A percentile compares a stretch with the other conserved stretches of the same genome.
These are phyloP conservation scores for Calonectria fujianensis DNA, from an alignment of 2,329 filamentous ascomycete species.

Conservation along the genomic window DNA sequence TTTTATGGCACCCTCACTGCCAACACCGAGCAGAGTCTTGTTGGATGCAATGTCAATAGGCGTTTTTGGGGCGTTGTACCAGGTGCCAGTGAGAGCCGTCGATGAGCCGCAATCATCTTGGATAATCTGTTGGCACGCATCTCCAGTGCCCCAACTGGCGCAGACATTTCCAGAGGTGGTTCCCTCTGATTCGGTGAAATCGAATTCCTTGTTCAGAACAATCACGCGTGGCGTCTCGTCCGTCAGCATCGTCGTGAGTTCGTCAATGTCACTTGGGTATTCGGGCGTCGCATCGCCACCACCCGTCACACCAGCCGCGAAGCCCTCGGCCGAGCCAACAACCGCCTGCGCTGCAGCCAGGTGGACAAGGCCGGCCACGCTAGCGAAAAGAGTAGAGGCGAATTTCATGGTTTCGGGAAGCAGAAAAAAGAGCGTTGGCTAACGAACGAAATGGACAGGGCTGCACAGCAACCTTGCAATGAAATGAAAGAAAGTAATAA, in stretches of 20 bases:
- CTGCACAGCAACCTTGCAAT: conserved; percentile 1
- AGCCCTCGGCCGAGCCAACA: conserved; percentile 42
- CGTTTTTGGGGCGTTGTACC: neutral
- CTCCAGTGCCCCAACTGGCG: conserved; percentile 47
- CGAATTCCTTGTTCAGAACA: conserved; percentile 58
- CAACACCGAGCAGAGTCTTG: conserved; percentile 64
- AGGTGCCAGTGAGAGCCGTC: conserved; percentile 39
- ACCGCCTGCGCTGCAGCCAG: conserved; percentile 27
- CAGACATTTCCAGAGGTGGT: conserved; percentile 45
- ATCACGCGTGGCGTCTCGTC: conserved; percentile 58
- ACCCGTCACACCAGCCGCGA: conserved; percentile 43
- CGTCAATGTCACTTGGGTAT: conserved; percentile 42
- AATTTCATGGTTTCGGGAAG: neutral
- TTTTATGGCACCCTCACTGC: conserved; percentile 61
- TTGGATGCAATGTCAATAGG: conserved; percentile 55
- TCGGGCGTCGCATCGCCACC: conserved; percentile 42
- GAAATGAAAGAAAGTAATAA: neutral
- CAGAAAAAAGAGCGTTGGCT: neutral
- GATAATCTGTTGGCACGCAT: conserved; percentile 48
- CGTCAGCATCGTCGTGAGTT: conserved; percentile 44
- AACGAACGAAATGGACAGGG: neutral
- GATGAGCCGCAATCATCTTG: conserved; percentile 47
- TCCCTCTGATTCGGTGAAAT: conserved; percentile 54
- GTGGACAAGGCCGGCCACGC: neutral
- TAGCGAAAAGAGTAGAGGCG: neutral